Base-by-base conservation (phyloP, 2,329 filamentous ascomycete genomes). In the Bisporella sp. region DNA sequence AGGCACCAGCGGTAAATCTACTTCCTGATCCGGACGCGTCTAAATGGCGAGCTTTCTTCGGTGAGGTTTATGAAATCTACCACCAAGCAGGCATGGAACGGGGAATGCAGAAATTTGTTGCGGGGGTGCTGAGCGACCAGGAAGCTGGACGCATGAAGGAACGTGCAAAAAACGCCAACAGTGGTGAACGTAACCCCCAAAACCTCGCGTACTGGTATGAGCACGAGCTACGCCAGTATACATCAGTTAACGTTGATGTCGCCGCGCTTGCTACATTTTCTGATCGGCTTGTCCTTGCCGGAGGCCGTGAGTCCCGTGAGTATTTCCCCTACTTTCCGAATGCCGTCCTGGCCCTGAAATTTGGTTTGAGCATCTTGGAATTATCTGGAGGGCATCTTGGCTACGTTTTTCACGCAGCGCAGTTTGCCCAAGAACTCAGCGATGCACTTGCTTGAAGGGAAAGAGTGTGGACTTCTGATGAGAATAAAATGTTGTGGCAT, bases 341-440 rank as follows among this genome's bases (percentile, higher is more conserved):
- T 51, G 41, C 52, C 6, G 12, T 46, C 4, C 41, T 54, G 35
- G 52, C 48, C 7, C 30, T 30, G 39, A 51, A 12, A 30, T 11
- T 49, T 6, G 51, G 47, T 28, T 49, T 47, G 21, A 47, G 47
- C 13, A 29, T 50, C 35, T 9, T 39, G 8, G 47, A 40, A 28
- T 21, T 47, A 21, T 43, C 51, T 39, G 47, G 51, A 8, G 51
- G 47, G 12, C 47, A 53, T 41, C n/a, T 54, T 31, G 85, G 71
- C 8, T 48, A 48, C 21, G 21, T 21, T 21, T 21, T 21, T 3
- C 21, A 21, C 3, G 21, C 21, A 21, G 21, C 21, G 21, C 21
- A 21, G 21, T 21, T 21, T 21, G 21, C 21, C 3, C 21, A 21
- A 3, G 21, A 21, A 21, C 21, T 21, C 21, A 21, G 21, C 21